Percentiles rank a stretch among this genome's conserved stretches.
Evolutionary conservation across 306 rosid genomes (phyloP).

Genomic region (Dryas drummondii): DNA sequence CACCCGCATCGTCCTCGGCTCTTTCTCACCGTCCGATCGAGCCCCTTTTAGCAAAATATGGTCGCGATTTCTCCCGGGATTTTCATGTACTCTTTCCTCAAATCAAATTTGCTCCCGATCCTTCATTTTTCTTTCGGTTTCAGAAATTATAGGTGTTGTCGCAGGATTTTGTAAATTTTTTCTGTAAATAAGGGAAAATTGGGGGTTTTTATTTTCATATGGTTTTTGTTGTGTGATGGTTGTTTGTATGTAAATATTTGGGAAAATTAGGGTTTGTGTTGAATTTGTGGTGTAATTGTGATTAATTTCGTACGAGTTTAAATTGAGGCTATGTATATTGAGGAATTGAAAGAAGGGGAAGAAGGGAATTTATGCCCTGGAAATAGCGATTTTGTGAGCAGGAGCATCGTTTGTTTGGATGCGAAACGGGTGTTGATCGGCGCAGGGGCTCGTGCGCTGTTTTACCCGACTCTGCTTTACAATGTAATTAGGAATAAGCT

Average conservation of each 20-base stretch:
- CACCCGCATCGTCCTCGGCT: conserved; percentile 20
- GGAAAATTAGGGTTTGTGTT: conserved; percentile 28
- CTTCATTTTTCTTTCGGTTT: conserved; percentile 16
- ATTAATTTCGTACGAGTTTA: conserved; percentile 24
- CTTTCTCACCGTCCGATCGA: conserved; percentile 25
- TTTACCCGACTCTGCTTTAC: conserved; percentile 90
- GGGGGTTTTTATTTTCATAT: conserved; percentile 8
- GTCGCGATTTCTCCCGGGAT: conserved; percentile 26
- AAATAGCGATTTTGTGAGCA: conserved; percentile 23
- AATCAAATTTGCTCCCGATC: conserved; percentile 27
- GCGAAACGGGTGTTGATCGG: conserved; percentile 76
- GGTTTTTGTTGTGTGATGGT: conserved; percentile 15
- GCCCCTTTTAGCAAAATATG: conserved; percentile 26
- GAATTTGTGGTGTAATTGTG: conserved; percentile 18
- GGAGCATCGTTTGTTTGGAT: conserved; percentile 39
- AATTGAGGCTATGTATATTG: conserved; percentile 77
- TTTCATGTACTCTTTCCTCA: conserved; percentile 12
- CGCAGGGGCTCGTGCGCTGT: conserved; percentile 94
- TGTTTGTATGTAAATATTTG: conserved; percentile 26
- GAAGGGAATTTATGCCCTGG: conserved; percentile 26
- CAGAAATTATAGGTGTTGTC: conserved; percentile 34
- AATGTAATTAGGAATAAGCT: conserved; percentile 87
- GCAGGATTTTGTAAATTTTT: conserved; percentile 17
- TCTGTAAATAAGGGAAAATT: background rate
- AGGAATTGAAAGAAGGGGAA: conserved; percentile 70